Evolutionary conservation across 306 rosid species (phyloP), one percentile per base, ranked within the genome.

Genomic region (Fragaria nilgerrensis): DNA sequence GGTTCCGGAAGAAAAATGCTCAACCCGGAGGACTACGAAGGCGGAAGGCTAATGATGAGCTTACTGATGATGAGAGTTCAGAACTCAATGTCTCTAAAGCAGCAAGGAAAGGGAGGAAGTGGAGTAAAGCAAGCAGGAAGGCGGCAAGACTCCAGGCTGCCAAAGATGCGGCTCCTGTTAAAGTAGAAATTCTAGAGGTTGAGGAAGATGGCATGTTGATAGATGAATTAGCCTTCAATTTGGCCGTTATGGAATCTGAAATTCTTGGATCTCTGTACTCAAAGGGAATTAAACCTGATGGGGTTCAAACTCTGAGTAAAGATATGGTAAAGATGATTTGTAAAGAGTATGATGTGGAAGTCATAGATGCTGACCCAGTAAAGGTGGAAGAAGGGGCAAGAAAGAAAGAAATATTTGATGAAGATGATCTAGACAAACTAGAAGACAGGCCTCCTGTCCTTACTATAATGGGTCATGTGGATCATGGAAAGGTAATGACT

Each of bases 391-490:
- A 83, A 73, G 82, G 84, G 79, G 97, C 84, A 41, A 95, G 81
- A 86, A 92, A 89, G 90, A 88, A 84, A 75, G 94, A 84, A 68
- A 75, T 90, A 76, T 75, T 92, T 59, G 90, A 89, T 80, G 96
- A 87, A 80, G 91, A 86, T 67, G 99, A 95, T 75, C 84, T 89
- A 29, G 90, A 87, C 80, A 95, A 92, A 79, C 97, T 95, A 77
- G 85, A 87, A 89, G 85, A 85, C 52, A 90, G 99, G 81, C 99
- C 99, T 75, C 99, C 99, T 63, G 97, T 95, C 36, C 87, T 95
- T 48, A 95, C 99, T 65, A 95, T 95, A 72, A 95, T 95, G 99
- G 99, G 99, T 59, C 99, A 95, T 73, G 99, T 95, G 67, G 99
- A 92, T 89, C 99, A 95, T 47, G 99, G 99, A 87, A 95, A 95